Conservation (phyloP, 805 yeast species). For the Saccharomycopsis oosterbeekiorum region DNA sequence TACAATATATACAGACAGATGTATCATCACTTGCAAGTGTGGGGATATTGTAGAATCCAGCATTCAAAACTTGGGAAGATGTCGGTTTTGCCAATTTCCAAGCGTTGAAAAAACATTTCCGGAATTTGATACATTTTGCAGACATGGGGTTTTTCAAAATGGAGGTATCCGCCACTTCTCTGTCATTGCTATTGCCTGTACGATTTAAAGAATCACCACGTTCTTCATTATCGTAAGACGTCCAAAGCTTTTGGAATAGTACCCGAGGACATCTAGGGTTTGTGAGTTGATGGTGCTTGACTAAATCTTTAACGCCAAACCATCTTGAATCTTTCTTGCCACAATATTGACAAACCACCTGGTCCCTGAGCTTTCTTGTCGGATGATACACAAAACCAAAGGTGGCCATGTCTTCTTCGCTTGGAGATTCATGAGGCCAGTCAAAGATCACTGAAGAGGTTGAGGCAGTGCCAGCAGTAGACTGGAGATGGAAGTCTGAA, state of each 20-base stretch:
- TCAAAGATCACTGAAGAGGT: not conserved
- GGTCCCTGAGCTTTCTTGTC: conserved; percentile 35
- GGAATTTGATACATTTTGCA: conserved; percentile 24
- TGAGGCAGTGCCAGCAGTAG: not conserved
- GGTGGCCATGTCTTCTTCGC: conserved; percentile 35
- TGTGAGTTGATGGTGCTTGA: conserved; percentile 34
- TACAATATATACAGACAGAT: conserved; percentile 57
- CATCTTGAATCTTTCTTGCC: conserved; percentile 47
- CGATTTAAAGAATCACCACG: conserved; percentile 21
- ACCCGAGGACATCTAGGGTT: conserved; percentile 31
- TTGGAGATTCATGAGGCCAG: conserved; percentile 25
- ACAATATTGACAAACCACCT: conserved; percentile 52
- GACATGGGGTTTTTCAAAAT: conserved; percentile 29
- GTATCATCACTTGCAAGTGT: conserved; percentile 38
- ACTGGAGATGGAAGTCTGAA: not conserved
- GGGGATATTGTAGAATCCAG: conserved; percentile 59
- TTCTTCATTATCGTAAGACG: conserved; percentile 14
- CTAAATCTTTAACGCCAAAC: conserved; percentile 42
- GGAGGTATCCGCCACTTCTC: not conserved
- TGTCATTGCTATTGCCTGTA: conserved; percentile 17
- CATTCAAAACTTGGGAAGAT: conserved; percentile 36
- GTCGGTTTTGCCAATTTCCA: conserved; percentile 42
- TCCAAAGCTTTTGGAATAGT: conserved; percentile 7
- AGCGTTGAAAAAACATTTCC: conserved; percentile 30
- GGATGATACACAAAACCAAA: conserved; percentile 61